Percentiles rank a stretch among this genome's conserved stretches.
These are phyloP conservation scores for Trichosporon sp. DNA, from an alignment of 1,284 basidiomycete genomes.

Conservation along the genomic window DNA sequence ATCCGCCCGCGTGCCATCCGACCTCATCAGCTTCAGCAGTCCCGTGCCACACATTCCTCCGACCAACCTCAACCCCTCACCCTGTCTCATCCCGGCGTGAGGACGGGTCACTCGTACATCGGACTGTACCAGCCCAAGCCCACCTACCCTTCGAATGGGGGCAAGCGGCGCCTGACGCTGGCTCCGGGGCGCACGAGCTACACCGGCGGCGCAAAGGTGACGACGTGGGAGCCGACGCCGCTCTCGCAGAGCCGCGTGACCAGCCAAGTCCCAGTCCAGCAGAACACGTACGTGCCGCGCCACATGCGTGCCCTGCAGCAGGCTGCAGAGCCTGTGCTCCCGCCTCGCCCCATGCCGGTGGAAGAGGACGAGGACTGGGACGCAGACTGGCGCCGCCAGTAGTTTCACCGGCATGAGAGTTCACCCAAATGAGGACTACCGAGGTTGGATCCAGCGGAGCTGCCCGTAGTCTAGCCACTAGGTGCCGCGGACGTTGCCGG, in stretches of 20 bases:
- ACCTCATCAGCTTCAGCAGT: not conserved
- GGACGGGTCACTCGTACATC: not conserved
- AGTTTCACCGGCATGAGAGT: not conserved
- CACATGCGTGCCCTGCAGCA: not conserved
- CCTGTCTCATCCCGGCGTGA: not conserved
- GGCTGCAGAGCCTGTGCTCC: not conserved
- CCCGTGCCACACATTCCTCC: not conserved
- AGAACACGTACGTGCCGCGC: not conserved
- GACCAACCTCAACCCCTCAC: not conserved
- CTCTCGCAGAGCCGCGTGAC: not conserved
- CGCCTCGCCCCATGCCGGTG: not conserved
- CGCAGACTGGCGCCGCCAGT: not conserved
- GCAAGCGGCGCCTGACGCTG: conserved; percentile 9
- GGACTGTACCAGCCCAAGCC: conserved; percentile 1
- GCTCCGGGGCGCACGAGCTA: not conserved
- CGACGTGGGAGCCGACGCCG: conserved; percentile 17
- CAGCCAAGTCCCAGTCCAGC: not conserved
- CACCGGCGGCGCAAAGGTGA: not conserved
- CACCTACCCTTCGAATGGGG: not conserved
- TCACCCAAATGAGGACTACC: no score
- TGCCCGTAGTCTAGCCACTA: not conserved
- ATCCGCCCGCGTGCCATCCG: not conserved
- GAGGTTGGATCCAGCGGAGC: no score
- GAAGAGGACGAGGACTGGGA: conserved; percentile 10
- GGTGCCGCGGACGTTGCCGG: not conserved